phyloP scores from a whole-genome alignment of 2,329 filamentous ascomycete species.

The Exophiala xenobiotica region DNA sequence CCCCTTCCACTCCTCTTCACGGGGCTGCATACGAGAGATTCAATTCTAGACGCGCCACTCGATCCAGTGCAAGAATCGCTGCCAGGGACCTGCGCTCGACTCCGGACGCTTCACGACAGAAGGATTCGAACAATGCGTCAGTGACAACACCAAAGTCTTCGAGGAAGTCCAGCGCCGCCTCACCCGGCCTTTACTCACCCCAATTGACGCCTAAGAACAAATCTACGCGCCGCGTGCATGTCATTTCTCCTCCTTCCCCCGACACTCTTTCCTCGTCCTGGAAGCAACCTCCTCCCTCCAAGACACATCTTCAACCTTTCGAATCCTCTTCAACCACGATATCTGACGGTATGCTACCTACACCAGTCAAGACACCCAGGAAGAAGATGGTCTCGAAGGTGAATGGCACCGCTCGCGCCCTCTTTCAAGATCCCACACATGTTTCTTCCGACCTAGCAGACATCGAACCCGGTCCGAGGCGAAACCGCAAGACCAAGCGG shows the following conservation, averaged over 20 bases:
- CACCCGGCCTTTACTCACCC: constrained; percentile 22
- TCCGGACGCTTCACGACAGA: constrained; percentile 15
- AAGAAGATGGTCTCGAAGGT: constrained; percentile 52
- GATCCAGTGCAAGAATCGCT: constrained; percentile 18
- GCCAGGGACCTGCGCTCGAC: constrained; percentile 13
- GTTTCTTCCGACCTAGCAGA: constrained; percentile 39
- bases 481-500: constrained; percentile 48
- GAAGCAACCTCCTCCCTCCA: constrained; percentile 31
- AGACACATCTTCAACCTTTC: constrained; percentile 28
- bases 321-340: constrained; percentile 34
- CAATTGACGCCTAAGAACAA: constrained; percentile 28
- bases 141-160: constrained; percentile 22
- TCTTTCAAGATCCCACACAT: constrained; percentile 51
- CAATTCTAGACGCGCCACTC: constrained; percentile 10
- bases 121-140: not conserved
- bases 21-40: constrained; percentile 44
- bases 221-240: constrained; percentile 22
- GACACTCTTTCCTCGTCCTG: constrained; percentile 23
- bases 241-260: constrained; percentile 27
- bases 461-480: constrained; percentile 50
- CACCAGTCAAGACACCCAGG: constrained; percentile 61
- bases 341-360: constrained; percentile 54
- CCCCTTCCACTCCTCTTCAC: constrained; percentile 47
- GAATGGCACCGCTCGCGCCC: constrained; percentile 52
- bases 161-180: constrained; percentile 7